Evolutionary conservation across 352 stramenopile species (phyloP).

Genomic region (Pythium dissimile): DNA sequence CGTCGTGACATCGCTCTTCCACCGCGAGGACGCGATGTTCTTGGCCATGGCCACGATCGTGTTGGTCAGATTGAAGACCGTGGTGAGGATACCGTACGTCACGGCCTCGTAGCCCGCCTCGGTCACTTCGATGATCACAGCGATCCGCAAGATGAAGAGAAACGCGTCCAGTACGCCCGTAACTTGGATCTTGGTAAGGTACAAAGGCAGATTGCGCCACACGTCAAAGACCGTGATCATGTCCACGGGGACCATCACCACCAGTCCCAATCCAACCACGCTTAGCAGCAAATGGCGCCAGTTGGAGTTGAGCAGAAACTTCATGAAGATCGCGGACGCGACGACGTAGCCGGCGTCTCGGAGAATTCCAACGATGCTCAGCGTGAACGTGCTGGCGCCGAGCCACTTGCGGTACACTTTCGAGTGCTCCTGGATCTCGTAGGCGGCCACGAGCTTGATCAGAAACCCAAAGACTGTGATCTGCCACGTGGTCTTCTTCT

Average conservation of each 20-base stretch:
- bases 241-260: slow-evolving; percentile 10
- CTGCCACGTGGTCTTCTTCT: slow-evolving; percentile 17
- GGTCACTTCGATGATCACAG: slow-evolving; percentile 21
- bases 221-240: slow-evolving; percentile 21
- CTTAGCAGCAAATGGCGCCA: slow-evolving; percentile 8
- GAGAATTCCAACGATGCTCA: slow-evolving; percentile 6
- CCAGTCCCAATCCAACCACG: background rate
- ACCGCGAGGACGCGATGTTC: slow-evolving; percentile 8
- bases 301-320: slow-evolving; percentile 18
- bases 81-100: slow-evolving; percentile 22
- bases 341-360: background rate
- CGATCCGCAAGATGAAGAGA: slow-evolving; percentile 8
- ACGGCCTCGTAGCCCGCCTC: slow-evolving; percentile 16
- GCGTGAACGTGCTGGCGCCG: background rate
- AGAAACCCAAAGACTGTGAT: slow-evolving; percentile 18
- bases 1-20: background rate
- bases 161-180: slow-evolving; percentile 1
- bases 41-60: slow-evolving; percentile 3
- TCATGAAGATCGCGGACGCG: background rate
- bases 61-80: slow-evolving; percentile 12
- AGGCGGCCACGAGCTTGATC: background rate
- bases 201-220: slow-evolving; percentile 5
- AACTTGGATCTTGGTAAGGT: background rate
- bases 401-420: slow-evolving; percentile 2
- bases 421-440: background rate